Evolutionary conservation across 129 eudicot genomes (phyloP).

Genomic region (Flaveria robusta): DNA sequence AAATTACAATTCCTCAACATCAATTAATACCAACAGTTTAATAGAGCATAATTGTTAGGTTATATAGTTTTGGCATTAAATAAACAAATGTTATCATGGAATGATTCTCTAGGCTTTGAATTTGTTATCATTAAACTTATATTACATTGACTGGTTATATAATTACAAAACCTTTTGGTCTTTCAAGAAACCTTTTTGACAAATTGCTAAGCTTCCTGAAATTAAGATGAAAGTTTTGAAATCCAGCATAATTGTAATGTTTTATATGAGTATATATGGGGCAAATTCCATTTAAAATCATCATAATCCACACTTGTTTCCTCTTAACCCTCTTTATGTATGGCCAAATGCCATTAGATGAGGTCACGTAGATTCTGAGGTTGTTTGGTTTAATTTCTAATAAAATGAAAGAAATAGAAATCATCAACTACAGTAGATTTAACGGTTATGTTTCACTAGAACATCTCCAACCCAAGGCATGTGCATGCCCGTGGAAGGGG

Average conservation of each 20-base stretch:
- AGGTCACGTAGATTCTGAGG: neutral
- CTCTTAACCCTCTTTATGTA: neutral
- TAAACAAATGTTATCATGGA: conserved; percentile 5
- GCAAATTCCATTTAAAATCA: neutral
- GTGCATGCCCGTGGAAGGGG: no score
- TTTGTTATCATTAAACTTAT: neutral
- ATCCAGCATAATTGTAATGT: neutral
- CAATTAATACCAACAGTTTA: no score
- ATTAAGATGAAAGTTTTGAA: conserved; percentile 23
- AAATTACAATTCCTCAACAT: no score
- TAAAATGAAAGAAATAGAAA: no score
- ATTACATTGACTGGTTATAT: conserved; percentile 23
- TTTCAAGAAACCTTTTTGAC: conserved; percentile 31
- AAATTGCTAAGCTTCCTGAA: conserved; percentile 21
- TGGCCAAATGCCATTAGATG: neutral
- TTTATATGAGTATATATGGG: neutral
- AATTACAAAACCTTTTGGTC: conserved; percentile 24
- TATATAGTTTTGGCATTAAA: no score
- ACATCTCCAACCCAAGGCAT: no score
- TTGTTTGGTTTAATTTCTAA: neutral
- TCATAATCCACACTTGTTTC: neutral
- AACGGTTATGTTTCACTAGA: no score
- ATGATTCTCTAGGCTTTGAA: conserved; percentile 24
- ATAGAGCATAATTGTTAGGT: no score
- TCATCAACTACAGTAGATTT: no score